Conservation (phyloP, 1,284 basidiomycete species). For the Hypsizygus ulmarius region DNA sequence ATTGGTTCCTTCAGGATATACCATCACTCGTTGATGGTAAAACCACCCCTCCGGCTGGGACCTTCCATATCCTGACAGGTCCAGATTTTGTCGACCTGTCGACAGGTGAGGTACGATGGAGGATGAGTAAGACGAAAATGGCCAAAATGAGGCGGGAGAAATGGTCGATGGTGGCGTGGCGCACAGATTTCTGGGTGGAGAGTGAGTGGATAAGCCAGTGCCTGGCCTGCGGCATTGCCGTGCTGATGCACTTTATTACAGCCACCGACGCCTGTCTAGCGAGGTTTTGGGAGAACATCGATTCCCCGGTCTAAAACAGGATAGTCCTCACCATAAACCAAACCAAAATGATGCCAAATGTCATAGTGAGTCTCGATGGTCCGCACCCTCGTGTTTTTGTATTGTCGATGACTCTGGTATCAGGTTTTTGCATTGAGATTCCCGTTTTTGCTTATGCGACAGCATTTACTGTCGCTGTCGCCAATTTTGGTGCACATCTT, state of each 20-base stretch:
- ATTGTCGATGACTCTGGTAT: no score
- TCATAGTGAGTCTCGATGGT: not conserved
- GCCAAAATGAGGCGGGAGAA: conserved; percentile 13
- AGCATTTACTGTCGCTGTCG: no score
- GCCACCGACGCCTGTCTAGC: conserved; percentile 8
- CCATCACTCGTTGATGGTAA: conserved; percentile 7
- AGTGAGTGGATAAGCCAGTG: conserved; percentile 6
- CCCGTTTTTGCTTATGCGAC: no score
- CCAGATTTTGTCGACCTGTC: conserved; percentile 5
- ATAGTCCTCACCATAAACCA: not conserved
- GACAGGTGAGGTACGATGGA: conserved; percentile 14
- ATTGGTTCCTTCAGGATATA: conserved; percentile 6
- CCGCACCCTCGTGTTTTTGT: not conserved
- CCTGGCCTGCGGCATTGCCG: not conserved
- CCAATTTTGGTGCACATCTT: no score
- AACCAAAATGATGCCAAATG: not conserved
- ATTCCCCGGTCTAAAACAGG: conserved; percentile 1
- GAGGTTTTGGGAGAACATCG: conserved; percentile 6
- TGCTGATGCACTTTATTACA: not conserved
- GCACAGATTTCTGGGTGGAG: conserved; percentile 12
- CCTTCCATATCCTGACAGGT: conserved; percentile 14
- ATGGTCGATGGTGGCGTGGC: conserved; percentile 17
- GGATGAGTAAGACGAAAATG: conserved; percentile 16
- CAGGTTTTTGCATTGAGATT: no score
- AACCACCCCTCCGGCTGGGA: not conserved